Conservation (phyloP, 306 rosid species). For the Quillaja saponaria region DNA sequence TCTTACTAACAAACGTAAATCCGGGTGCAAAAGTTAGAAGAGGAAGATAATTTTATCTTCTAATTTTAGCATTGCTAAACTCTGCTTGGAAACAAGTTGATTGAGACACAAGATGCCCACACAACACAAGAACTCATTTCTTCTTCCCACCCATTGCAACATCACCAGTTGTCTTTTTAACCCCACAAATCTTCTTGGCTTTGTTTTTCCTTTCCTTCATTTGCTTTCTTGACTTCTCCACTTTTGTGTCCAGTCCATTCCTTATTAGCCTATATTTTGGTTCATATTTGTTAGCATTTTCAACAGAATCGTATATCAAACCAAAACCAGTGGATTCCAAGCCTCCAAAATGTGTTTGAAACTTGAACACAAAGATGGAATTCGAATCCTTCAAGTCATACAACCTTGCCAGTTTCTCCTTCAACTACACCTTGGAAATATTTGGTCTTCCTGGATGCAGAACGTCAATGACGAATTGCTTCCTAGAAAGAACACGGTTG, state of each 20-base stretch:
- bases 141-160: slow-evolving; percentile 58
- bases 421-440: slow-evolving; percentile 34
- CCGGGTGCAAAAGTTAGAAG: too few species aligned
- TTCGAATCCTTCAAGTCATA: slow-evolving; percentile 28
- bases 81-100: background rate
- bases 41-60: too few species aligned
- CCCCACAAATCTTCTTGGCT: slow-evolving; percentile 61
- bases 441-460: slow-evolving; percentile 36
- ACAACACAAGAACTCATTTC: slow-evolving; percentile 41
- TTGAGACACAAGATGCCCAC: background rate
- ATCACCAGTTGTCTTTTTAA: slow-evolving; percentile 59
- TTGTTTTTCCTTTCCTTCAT: slow-evolving; percentile 66
- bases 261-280: slow-evolving; percentile 36
- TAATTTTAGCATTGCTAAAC: too few species aligned
- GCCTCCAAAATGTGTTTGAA: slow-evolving; percentile 35
- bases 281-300: slow-evolving; percentile 28
- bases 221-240: slow-evolving; percentile 60
- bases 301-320: slow-evolving; percentile 35
- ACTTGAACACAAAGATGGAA: slow-evolving; percentile 33
- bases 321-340: slow-evolving; percentile 32
- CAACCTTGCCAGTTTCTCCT: slow-evolving; percentile 24
- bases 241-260: slow-evolving; percentile 64
- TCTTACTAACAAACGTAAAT: too few species aligned
- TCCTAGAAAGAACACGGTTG: background rate
- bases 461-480: slow-evolving; percentile 32